Percentiles rank a stretch among this genome's conserved stretches.
Conservation (phyloP, 106 monocot genomes). For the Apostasia ramifera region DNA sequence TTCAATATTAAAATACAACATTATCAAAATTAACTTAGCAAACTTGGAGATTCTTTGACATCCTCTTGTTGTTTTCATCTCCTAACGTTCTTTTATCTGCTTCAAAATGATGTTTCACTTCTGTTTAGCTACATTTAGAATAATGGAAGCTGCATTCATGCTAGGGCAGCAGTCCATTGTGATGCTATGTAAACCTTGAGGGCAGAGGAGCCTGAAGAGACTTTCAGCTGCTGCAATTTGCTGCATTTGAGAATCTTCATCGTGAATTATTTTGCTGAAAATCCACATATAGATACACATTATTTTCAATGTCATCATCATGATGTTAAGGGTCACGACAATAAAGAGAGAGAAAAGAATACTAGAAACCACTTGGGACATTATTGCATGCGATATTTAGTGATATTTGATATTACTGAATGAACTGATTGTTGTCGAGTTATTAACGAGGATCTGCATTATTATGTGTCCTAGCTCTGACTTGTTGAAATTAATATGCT, state of each 20-base stretch:
- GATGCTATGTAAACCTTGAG: slow-evolving; percentile 15
- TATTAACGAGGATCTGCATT: not conserved
- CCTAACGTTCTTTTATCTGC: too few species aligned
- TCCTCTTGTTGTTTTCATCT: too few species aligned
- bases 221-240: slow-evolving; percentile 48
- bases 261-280: slow-evolving; percentile 50
- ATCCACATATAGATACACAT: not conserved
- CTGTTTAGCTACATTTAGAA: slow-evolving; percentile 23
- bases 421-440: not conserved
- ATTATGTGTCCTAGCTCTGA: too few species aligned
- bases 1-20: too few species aligned
- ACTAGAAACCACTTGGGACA: not conserved
- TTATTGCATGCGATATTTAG: not conserved
- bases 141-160: slow-evolving; percentile 64
- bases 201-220: slow-evolving; percentile 41
- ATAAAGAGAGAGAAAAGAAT: not conserved
- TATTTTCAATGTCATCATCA: not conserved
- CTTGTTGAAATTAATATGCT: not conserved
- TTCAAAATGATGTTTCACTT: not conserved
- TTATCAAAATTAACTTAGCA: too few species aligned
- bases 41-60: too few species aligned
- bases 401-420: not conserved
- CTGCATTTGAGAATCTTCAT: slow-evolving; percentile 34
- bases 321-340: not conserved
- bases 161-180: slow-evolving; percentile 31